phyloP scores from a whole-genome alignment of 31 red algal species.

The Odonthalia washingtoniensis region DNA sequence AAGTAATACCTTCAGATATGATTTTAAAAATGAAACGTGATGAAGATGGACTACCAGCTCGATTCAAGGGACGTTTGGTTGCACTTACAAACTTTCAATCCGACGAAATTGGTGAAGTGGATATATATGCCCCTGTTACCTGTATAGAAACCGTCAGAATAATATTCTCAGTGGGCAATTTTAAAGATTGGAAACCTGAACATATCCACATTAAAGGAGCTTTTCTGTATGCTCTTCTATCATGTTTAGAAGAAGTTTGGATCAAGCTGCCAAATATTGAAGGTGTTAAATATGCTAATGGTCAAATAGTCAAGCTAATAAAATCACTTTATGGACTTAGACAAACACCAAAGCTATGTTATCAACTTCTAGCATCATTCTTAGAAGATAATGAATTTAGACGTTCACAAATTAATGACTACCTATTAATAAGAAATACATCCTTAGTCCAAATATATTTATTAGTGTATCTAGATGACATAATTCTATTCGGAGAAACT shows the following conservation, averaged over 20 bases:
- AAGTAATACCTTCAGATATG: conserved; percentile 10
- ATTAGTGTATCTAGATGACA: conserved; percentile 24
- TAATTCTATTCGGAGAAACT: background rate
- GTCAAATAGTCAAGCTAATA: background rate
- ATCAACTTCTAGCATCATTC: background rate
- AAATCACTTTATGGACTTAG: conserved; percentile 40
- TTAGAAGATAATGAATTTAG: background rate
- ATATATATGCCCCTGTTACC: conserved; percentile 28
- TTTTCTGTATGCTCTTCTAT: conserved; percentile 40
- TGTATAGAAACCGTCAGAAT: conserved; percentile 25
- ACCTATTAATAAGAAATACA: background rate
- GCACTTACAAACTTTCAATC: conserved; percentile 29
- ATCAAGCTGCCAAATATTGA: conserved; percentile 18
- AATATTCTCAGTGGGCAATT: background rate
- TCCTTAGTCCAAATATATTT: background rate
- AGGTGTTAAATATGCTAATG: conserved; percentile 7
- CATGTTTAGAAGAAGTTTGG: background rate
- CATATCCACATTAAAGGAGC: conserved; percentile 36
- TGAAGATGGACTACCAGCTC: background rate
- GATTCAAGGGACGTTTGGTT: conserved; percentile 41
- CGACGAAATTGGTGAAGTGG: background rate
- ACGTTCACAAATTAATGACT: background rate
- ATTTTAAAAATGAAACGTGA: conserved; percentile 37
- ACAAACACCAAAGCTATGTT: conserved; percentile 31
- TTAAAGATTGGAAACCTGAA: background rate